Percentiles rank a stretch among this genome's conserved stretches.
phyloP scores from a whole-genome alignment of 1,284 basidiomycete species.

The Cryptococcus sp. region DNA sequence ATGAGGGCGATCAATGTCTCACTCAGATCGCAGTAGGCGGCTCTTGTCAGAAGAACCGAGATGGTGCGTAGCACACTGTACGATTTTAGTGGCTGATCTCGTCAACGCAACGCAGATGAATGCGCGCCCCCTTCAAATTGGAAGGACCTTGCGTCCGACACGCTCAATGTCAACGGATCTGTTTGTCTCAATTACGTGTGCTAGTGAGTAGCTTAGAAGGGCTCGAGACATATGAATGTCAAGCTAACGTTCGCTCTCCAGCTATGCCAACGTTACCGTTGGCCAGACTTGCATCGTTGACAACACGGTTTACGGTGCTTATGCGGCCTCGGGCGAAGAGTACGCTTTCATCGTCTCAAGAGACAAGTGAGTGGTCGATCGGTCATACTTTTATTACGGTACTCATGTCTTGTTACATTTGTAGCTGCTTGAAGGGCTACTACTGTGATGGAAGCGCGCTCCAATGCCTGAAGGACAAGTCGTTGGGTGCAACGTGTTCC shows the following conservation, averaged over 20 bases:
- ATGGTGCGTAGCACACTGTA: slow-evolving; percentile 61
- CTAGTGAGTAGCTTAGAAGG: slow-evolving; percentile 60
- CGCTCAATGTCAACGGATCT: slow-evolving; percentile 75
- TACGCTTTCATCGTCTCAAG: slow-evolving; percentile 76
- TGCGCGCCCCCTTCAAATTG: slow-evolving; percentile 68
- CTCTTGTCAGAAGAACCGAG: slow-evolving; percentile 80
- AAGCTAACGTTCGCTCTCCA: slow-evolving; percentile 37
- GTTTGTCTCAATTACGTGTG: slow-evolving; percentile 77
- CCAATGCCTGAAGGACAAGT: slow-evolving; percentile 65
- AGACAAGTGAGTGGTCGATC: slow-evolving; percentile 55
- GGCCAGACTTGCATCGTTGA: slow-evolving; percentile 69
- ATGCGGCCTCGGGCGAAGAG: slow-evolving; percentile 55
- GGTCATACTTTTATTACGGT: background rate
- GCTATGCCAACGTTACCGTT: slow-evolving; percentile 72
- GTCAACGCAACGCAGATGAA: slow-evolving; percentile 69
- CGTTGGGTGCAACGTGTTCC: slow-evolving; percentile 61
- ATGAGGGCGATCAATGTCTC: slow-evolving; percentile 75
- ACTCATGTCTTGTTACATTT: background rate
- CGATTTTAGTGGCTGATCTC: background rate
- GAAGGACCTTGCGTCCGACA: slow-evolving; percentile 62
- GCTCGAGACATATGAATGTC: too few relatives aligned
- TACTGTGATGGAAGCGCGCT: slow-evolving; percentile 70
- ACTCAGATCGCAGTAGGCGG: slow-evolving; percentile 63
- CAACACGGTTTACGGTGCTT: slow-evolving; percentile 74
- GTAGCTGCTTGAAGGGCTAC: slow-evolving; percentile 56